Evolutionary conservation across 1,284 basidiomycete genomes (phyloP), one percentile per base, ranked within the genome.

Genomic region (Vanrija pseudolonga): DNA sequence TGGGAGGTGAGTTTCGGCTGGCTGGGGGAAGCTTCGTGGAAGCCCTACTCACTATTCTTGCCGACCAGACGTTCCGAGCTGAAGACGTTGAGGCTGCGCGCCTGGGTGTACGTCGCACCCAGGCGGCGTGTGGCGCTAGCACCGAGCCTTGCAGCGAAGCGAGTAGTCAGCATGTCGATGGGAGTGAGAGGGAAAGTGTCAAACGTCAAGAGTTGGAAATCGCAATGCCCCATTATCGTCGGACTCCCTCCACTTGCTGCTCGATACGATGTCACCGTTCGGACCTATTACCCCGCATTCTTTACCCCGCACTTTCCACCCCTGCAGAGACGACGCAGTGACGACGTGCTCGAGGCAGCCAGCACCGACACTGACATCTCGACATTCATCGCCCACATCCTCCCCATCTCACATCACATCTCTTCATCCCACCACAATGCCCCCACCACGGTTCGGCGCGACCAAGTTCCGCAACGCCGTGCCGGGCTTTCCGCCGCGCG

Each of bases 381-480:
- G 17, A 45, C 49, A 47, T 50, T 45, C 26, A 17, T 37, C 39
- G 23, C 38, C 18, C 37, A 23, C 32, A 20, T 36, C 26, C 22
- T 40, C 40, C 17, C 18, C 47, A 43, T 12, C 46, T 43, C 17
- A 20, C 23, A n/a, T 50, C 19, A 28, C 47, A 43, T 12, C 46
- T 43, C 17, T 32, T 19, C n/a, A 41, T 15, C 18, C 15, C 24
- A 28, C 15, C 51, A 32, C 37, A 12, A 67, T 69, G 65, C 47
- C 64, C 12, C 58, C 32, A 32, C 52, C 39, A 11, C 64, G 65
- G 47, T 74, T 74, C 54, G 69, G 69, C 12, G 69, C 69, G 2
- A 69, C 69, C 18, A 74, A 74, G 47, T 74, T 67, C 58, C 66
- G 71, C 23, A 74, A 74, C 43, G 66, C 72, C 3, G 55, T 66